phyloP scores from a whole-genome alignment of 148 eudicot genomes.

The Spergularia bocconei region DNA sequence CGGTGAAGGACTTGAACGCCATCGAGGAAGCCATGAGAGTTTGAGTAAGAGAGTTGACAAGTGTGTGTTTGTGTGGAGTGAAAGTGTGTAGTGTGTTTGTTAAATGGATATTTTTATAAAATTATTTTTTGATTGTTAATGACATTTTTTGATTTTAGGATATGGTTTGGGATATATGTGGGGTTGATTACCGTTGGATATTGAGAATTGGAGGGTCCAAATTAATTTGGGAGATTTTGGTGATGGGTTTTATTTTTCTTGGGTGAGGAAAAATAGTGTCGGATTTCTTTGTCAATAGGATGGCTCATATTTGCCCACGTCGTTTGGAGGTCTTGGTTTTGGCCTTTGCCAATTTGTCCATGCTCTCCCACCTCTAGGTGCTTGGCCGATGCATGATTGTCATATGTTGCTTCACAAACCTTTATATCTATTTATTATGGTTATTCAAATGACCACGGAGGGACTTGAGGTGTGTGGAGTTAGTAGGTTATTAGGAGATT shows the following conservation, averaged over 20 bases:
- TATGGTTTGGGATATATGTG: slow-evolving; percentile 49
- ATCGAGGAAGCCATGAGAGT: slow-evolving; percentile 59
- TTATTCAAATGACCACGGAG: too few relatives aligned
- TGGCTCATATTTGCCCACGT: slow-evolving; percentile 30
- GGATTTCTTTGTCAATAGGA: not conserved
- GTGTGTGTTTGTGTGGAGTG: not conserved
- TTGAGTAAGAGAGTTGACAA: not conserved
- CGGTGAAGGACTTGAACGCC: slow-evolving; percentile 75
- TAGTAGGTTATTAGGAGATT: too few relatives aligned
- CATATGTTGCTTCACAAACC: not conserved
- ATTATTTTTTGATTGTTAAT: not conserved
- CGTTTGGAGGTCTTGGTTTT: not conserved
- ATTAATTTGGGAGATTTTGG: slow-evolving; percentile 33
- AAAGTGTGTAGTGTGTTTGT: not conserved
- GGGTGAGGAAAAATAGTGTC: not conserved
- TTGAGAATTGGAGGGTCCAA: slow-evolving; percentile 34
- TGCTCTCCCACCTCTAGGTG: not conserved
- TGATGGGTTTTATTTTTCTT: slow-evolving; percentile 11
- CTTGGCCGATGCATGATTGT: slow-evolving; percentile 16
- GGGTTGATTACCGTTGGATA: slow-evolving; percentile 44
- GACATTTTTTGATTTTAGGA: slow-evolving; percentile 26
- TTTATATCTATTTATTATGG: too few relatives aligned
- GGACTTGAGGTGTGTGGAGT: too few relatives aligned
- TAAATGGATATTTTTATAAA: not conserved
- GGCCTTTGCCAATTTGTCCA: not conserved